These are phyloP conservation scores for Geotrichum europaeum DNA, from an alignment of 1,139 yeast genomes.

Conservation along the genomic window DNA sequence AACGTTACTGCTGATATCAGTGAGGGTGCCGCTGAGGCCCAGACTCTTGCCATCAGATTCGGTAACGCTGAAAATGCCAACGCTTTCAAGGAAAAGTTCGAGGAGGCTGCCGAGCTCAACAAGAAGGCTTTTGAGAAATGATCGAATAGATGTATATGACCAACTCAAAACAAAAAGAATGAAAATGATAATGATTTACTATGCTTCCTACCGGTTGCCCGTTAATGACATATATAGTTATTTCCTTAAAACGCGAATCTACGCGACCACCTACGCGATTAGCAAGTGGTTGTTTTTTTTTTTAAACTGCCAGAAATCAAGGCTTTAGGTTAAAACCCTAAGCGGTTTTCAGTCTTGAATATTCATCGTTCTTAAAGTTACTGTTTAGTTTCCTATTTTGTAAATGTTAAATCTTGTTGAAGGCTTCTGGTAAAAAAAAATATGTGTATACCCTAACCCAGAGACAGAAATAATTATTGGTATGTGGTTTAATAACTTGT, in stretches of 20 bases:
- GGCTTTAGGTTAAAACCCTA: not conserved
- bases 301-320: not conserved
- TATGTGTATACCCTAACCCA: not conserved
- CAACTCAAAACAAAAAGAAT: not conserved
- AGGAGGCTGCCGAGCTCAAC: slow-evolving; percentile 66
- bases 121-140: slow-evolving; percentile 36
- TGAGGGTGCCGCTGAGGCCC: slow-evolving; percentile 95
- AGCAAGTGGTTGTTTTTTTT: not conserved
- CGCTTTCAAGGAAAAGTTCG: slow-evolving; percentile 87
- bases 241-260: not conserved
- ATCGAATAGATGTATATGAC: not conserved
- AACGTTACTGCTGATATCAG: slow-evolving; percentile 89
- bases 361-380: not conserved
- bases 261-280: not conserved
- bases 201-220: not conserved
- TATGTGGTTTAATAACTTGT: not conserved
- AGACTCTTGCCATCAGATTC: slow-evolving; percentile 93
- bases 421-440: not conserved
- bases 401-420: not conserved
- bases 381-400: not conserved
- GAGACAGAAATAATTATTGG: not conserved
- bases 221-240: not conserved
- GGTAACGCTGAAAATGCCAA: slow-evolving; percentile 97
- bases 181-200: not conserved
- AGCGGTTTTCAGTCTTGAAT: not conserved